Percentiles rank a stretch among this genome's conserved stretches.
phyloP scores from a whole-genome alignment of 495 filamentous ascomycete genomes.

The Aspergillus hancockii region DNA sequence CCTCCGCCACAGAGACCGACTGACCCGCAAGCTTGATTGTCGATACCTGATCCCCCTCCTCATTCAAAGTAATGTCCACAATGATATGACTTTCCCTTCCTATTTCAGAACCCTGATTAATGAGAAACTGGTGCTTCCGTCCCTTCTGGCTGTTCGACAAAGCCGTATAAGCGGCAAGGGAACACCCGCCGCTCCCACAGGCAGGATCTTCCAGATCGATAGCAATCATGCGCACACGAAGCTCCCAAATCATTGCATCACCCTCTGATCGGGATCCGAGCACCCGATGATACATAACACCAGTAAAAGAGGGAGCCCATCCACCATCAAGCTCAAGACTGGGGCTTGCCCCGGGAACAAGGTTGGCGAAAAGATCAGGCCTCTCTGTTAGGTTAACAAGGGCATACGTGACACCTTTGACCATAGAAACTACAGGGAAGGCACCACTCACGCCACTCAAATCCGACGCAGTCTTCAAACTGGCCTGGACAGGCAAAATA shows the following conservation, averaged over 20 bases:
- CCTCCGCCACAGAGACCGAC: slow-evolving; percentile 55
- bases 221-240: slow-evolving; percentile 57
- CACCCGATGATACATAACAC: slow-evolving; percentile 57
- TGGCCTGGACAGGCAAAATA: slow-evolving; percentile 30
- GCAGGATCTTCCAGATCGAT: slow-evolving; percentile 65
- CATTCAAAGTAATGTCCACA: slow-evolving; percentile 37
- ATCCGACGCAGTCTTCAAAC: slow-evolving; percentile 9
- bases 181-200: slow-evolving; percentile 63
- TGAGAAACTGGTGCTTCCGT: slow-evolving; percentile 38
- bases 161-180: slow-evolving; percentile 57
- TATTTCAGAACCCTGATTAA: slow-evolving; percentile 75
- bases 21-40: slow-evolving; percentile 52
- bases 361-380: slow-evolving; percentile 27
- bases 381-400: slow-evolving; percentile 49
- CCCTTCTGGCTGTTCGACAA: slow-evolving; percentile 32
- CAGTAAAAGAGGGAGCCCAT: slow-evolving; percentile 54
- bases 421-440: slow-evolving; percentile 60
- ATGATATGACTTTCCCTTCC: slow-evolving; percentile 59
- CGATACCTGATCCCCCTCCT: slow-evolving; percentile 33
- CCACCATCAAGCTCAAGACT: slow-evolving; percentile 51
- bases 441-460: slow-evolving; percentile 14
- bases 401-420: slow-evolving; percentile 69
- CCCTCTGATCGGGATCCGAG: slow-evolving; percentile 26
- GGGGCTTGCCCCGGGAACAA: slow-evolving; percentile 18
- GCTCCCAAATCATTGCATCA: slow-evolving; percentile 21